Evolutionary conservation across 179 eudicot species (phyloP).

Genomic region (Beta corolliflora): DNA sequence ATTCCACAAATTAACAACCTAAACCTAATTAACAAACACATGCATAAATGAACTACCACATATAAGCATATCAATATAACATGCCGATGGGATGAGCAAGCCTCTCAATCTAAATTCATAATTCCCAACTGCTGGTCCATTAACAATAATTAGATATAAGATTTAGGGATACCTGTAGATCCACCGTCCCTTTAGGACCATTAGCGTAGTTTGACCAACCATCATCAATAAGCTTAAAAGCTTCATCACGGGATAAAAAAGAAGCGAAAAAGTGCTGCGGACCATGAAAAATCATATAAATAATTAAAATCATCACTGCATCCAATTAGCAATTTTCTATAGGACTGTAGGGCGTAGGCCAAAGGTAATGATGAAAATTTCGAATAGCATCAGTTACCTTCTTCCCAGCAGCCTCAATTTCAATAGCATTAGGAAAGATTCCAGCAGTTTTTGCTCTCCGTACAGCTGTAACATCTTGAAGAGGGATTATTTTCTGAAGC

Average conservation of each 20-base stretch:
- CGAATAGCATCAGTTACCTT: conserved; percentile 48
- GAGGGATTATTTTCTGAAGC: conserved; percentile 70
- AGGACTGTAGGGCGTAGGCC: neutral
- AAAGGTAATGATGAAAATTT: conserved; percentile 7
- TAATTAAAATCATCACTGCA: neutral
- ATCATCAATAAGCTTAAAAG: conserved; percentile 77
- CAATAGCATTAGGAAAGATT: conserved; percentile 94
- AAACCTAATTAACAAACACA: neutral
- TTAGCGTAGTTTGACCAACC: conserved; percentile 62
- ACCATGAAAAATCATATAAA: conserved; percentile 14
- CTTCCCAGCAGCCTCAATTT: conserved; percentile 68
- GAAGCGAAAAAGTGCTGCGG: conserved; percentile 92
- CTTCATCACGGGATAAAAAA: conserved; percentile 95
- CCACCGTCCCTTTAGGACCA: conserved; percentile 43
- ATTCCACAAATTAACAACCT: neutral
- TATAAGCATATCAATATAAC: neutral
- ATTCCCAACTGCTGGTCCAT: neutral
- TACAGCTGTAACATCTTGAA: conserved; percentile 68
- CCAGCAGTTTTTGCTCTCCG: conserved; percentile 92
- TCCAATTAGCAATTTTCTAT: neutral
- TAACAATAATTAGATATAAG: neutral
- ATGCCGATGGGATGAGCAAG: neutral
- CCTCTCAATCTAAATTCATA: neutral
- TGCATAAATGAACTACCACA: neutral
- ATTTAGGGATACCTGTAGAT: conserved; percentile 55